Evolutionary conservation across 495 filamentous ascomycete genomes (phyloP), one percentile per base, ranked within the genome.

Genomic region (Elaphomyces granulatus): DNA sequence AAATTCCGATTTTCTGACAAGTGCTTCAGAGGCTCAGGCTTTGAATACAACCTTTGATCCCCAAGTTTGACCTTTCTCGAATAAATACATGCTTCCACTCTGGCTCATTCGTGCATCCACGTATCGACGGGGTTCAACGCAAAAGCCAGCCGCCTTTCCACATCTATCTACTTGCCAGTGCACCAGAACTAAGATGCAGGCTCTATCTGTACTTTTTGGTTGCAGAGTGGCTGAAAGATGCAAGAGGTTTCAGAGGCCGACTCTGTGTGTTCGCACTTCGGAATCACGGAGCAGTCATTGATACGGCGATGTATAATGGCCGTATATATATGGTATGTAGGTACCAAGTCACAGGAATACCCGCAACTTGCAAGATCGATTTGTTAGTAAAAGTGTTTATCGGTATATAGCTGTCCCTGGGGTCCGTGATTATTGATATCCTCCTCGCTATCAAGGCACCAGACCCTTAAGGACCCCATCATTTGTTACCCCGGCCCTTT

Each of bases 111-210:
- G 77, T 16, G 85, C 85, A 61, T 98, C 87, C 38, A 94, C 82
- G 50, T 78, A 95, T 8, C 90, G 72, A 51, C 82, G 82, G 0
- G 88, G 86, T 64, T 98, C 90, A 15, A 94, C 74, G 57, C 85
- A 90, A 62, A 94, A 88, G 0, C 83, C 88, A 14, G 77, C 71
- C 28, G 83, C 70, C 8, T 74, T 49, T 0, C 63, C 70, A 14
- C 82, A 46, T 87, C 64, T 46, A 90, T 83, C 48, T 74, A 76
- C 49, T 83, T 80, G 34, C 87, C 90, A 0, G 84, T 92, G 62
- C 95, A 95, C n/a, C n/a, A n/a, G 63, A 92, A 92, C 57, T 94
- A 87, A 71, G 94, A 95, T 0, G 87, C 85, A 1, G 90, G 90
- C 60, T 95, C 87, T 0, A 87, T 95, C 80, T 87, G 48, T 74